Conservation (phyloP, 495 filamentous ascomycete species). For the Niebla homalea region DNA sequence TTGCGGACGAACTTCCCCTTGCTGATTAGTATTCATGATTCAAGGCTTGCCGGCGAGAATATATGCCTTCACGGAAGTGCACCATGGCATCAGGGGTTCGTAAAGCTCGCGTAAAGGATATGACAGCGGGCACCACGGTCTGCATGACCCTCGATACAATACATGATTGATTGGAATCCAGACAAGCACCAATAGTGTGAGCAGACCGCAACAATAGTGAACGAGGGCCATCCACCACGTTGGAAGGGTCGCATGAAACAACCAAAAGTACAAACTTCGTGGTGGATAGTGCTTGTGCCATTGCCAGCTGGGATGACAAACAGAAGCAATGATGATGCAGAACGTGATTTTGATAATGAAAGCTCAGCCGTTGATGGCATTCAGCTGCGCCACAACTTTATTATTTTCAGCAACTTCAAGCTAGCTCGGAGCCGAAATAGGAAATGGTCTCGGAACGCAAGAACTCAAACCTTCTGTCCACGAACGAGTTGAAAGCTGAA, state of each 20-base stretch:
- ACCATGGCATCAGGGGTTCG: neutral
- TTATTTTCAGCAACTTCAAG: neutral
- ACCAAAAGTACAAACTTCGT: too few relatives aligned
- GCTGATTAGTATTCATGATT: neutral
- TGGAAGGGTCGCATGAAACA: neutral
- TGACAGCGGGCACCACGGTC: neutral
- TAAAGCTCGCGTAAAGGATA: neutral
- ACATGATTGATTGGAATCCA: constrained; percentile 1
- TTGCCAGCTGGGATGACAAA: neutral
- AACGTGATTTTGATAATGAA: neutral
- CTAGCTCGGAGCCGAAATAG: neutral
- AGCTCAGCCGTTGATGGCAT: constrained; percentile 7
- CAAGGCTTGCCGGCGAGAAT: neutral
- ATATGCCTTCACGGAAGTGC: neutral
- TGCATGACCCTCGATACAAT: neutral
- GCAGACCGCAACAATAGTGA: neutral
- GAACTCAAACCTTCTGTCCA: too few relatives aligned
- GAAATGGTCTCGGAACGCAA: too few relatives aligned
- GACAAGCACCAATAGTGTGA: neutral
- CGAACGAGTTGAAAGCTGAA: too few relatives aligned
- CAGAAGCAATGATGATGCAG: constrained; percentile 1
- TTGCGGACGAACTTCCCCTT: too few relatives aligned
- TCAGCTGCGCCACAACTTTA: constrained; percentile 10
- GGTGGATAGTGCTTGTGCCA: neutral
- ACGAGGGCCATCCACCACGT: neutral